Base-by-base conservation (phyloP, 805 yeast species). In the Maudiozyma bulderi region DNA sequence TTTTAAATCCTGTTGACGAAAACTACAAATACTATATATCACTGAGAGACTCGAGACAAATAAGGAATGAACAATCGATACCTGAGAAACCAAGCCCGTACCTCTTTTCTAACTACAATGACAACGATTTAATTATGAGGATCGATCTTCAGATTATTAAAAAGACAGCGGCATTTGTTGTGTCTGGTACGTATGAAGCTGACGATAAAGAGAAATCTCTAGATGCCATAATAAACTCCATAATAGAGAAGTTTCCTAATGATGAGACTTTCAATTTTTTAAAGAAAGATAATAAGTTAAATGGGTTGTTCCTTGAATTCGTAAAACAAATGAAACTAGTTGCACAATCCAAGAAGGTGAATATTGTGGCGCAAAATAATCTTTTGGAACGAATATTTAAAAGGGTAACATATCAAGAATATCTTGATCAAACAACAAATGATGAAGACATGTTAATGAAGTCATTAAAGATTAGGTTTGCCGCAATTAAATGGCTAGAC, bases 401-500 rank as follows among this genome's bases (percentile, higher is more conserved):
- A 13, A 66, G 91, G 47, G 91, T 95, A 0, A 77, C 76, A 52
- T 77, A 71, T 58, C 67, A 64, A 29, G 71, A 69, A 13, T 59
- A 62, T 26, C 51, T 67, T 32, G 70, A 69, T 20, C 68, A 65
- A 20, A 54, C 73, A 47, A 60, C 59, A 6, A 64, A 69, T 43
- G 70, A 70, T 47, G 68, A 68, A 7, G 61, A 61, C 37, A 56
- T 61, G 51, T 55, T 54, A 51, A 64, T 72, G 56, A 65, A 67
- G 51, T 52, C 62, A 47, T 46, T 64, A 60, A 73, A 73, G 50
- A 54, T 79, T 5, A 81, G 76, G 40, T 86, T 75, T 66, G 87
- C 90, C 0, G 76, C 84, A 8, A 81, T 88, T 26, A 89, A 90
- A 66, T 91, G 99, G 99, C 81, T 82, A 49, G 86, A 85, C 53